Conservation (phyloP, 176 grass and related monocot species). For the Coix lacrymajobi region DNA sequence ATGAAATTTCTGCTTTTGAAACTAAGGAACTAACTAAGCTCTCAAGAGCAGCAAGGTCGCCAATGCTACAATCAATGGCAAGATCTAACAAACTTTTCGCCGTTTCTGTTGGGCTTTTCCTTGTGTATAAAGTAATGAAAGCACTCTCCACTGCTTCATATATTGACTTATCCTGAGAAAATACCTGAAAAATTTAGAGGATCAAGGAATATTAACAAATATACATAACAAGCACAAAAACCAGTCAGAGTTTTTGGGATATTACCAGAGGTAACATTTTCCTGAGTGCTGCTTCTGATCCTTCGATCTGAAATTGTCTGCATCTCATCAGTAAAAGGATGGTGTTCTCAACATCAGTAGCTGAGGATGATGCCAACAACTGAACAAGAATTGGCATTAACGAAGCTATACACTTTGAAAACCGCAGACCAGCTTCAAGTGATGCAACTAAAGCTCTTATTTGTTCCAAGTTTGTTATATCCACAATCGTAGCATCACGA, state of each 20-base stretch:
- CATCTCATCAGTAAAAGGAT: constrained; percentile 97
- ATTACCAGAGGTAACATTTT: constrained; percentile 97
- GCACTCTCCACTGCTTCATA: constrained; percentile 96
- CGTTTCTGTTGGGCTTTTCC: constrained; percentile 73
- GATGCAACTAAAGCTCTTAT: constrained; percentile 93
- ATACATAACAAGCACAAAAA: neutral
- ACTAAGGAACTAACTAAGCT: constrained; percentile 80
- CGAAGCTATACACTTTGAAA: constrained; percentile 73
- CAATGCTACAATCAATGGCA: constrained; percentile 67
- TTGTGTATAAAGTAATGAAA: constrained; percentile 81
- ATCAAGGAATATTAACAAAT: constrained; percentile 6
- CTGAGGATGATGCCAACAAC: constrained; percentile 81
- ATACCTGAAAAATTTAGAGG: constrained; percentile 55
- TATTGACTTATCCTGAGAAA: constrained; percentile 97
- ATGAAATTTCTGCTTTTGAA: constrained; percentile 78
- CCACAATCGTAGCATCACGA: constrained; percentile 41
- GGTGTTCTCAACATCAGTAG: constrained; percentile 89
- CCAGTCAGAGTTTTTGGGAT: neutral
- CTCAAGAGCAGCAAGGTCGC: constrained; percentile 84
- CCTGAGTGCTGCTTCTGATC: constrained; percentile 78
- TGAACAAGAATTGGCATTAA: constrained; percentile 89
- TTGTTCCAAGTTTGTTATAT: constrained; percentile 93
- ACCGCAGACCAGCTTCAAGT: constrained; percentile 85
- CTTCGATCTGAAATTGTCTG: constrained; percentile 95
- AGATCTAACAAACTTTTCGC: constrained; percentile 78